Conservation (phyloP, 371 early-diverging fungal genomes). For the Parasitella parasitica region DNA sequence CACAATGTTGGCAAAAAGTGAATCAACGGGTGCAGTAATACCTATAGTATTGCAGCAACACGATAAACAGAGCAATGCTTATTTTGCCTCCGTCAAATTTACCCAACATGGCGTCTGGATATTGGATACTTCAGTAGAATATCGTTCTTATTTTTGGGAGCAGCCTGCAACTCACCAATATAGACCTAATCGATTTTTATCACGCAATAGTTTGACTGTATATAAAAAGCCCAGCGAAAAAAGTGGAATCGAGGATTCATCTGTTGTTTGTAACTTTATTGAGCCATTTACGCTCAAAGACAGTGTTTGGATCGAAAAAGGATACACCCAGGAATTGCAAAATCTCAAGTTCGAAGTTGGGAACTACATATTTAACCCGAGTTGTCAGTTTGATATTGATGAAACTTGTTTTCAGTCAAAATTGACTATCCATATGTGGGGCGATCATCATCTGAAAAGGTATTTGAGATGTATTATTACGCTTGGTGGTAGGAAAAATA, state of each 20-base stretch:
- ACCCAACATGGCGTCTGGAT: constrained; percentile 11
- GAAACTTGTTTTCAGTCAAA: constrained; percentile 5
- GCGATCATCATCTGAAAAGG: constrained; percentile 30
- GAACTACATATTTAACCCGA: not conserved
- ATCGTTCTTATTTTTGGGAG: constrained; percentile 47
- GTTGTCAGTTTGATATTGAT: not conserved
- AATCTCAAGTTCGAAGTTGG: not conserved
- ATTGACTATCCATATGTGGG: constrained; percentile 33
- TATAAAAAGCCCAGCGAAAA: not conserved
- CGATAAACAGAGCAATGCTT: constrained; percentile 24
- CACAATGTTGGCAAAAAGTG: constrained; percentile 27
- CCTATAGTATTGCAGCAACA: constrained; percentile 30
- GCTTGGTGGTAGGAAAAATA: not conserved
- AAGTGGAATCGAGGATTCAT: not conserved
- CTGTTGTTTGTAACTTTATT: not conserved
- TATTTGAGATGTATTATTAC: not conserved
- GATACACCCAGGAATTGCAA: not conserved
- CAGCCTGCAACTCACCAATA: constrained; percentile 30
- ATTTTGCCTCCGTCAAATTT: constrained; percentile 31
- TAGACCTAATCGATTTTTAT: constrained; percentile 30
- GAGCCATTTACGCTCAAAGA: not conserved
- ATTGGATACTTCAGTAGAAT: constrained; percentile 31
- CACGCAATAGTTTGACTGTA: constrained; percentile 20
- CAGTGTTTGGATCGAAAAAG: not conserved
- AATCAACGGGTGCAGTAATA: constrained; percentile 1